A percentile compares a stretch with the other conserved stretches of the same genome.
Conservation (phyloP, 2,329 filamentous ascomycete genomes). For the Phyllosticta citribraziliensis region DNA sequence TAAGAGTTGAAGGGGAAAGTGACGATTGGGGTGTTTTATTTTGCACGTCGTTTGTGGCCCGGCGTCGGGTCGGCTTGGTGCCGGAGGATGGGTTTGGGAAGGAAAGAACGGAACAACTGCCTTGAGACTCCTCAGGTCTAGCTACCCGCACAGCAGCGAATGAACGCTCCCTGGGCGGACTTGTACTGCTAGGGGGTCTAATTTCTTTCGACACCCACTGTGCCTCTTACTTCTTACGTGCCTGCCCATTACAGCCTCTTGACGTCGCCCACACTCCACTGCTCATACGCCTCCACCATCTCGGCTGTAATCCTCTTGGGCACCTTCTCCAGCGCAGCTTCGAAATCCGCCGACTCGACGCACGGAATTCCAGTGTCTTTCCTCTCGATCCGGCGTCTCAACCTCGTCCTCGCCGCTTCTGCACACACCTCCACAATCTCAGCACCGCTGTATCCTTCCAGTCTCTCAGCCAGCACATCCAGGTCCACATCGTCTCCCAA, state of each 20-base stretch:
- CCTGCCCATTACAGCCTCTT: conserved; percentile 1
- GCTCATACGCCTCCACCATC: conserved; percentile 33
- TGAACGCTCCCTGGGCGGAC: no score
- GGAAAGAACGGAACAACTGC: no score
- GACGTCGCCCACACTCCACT: conserved; percentile 20
- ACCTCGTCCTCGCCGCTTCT: conserved; percentile 28
- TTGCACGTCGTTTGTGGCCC: no score
- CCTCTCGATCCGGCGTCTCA: conserved; percentile 21
- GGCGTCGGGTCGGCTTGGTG: no score
- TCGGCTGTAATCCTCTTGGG: conserved; percentile 33
- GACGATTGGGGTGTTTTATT: neutral
- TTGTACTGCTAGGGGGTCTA: no score
- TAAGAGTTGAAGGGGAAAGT: neutral
- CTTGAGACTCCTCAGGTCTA: no score
- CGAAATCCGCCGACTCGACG: conserved; percentile 39
- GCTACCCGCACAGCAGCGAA: neutral
- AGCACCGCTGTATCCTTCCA: conserved; percentile 75
- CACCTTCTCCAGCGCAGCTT: conserved; percentile 33
- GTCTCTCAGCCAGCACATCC: conserved; percentile 49
- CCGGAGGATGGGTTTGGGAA: no score
- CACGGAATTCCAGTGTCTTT: conserved; percentile 15
- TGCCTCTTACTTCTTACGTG: neutral
- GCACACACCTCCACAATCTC: conserved; percentile 58
- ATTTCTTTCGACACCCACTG: neutral
- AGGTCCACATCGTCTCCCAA: conserved; percentile 57